These are phyloP conservation scores for Cyclotella sp. DNA, from an alignment of 108 stramenopile species.

Conservation along the genomic window DNA sequence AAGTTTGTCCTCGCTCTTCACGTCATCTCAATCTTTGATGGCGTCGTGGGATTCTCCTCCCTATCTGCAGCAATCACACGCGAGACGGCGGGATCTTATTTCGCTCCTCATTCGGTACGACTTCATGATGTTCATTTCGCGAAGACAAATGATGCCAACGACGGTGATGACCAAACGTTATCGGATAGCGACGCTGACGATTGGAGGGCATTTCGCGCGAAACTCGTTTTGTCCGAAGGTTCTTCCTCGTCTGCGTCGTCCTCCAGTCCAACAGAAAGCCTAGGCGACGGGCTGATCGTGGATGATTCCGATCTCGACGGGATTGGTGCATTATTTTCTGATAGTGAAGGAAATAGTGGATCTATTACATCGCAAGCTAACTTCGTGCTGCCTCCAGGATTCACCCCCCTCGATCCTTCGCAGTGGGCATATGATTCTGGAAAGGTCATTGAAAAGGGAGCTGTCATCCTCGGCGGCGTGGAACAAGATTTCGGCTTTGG, in stretches of 20 bases:
- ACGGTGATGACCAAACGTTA: conserved; percentile 54
- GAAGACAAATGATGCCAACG: conserved; percentile 42
- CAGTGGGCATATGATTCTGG: conserved; percentile 88
- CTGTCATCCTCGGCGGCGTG: conserved; percentile 80
- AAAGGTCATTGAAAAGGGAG: conserved; percentile 77
- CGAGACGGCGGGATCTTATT: no score
- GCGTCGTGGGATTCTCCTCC: no score
- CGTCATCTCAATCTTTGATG: no score
- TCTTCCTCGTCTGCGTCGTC: neutral
- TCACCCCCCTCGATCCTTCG: conserved; percentile 63
- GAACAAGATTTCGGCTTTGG: conserved; percentile 84
- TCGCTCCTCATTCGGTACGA: neutral
- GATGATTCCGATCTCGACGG: conserved; percentile 74
- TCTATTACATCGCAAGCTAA: neutral
- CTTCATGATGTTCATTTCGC: neutral
- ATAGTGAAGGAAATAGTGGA: conserved; percentile 1
- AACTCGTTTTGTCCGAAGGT: conserved; percentile 69
- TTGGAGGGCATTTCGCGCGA: conserved; percentile 86
- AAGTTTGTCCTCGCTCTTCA: no score
- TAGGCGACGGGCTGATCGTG: neutral
- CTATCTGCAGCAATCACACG: no score
- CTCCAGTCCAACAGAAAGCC: conserved; percentile 24
- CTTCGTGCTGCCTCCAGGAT: neutral
- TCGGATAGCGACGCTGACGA: conserved; percentile 48
- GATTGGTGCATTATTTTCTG: conserved; percentile 66